Percentiles rank a stretch among this genome's conserved stretches.
Conservation (phyloP, 2,329 filamentous ascomycete genomes). For the Fonsecaea erecta region DNA sequence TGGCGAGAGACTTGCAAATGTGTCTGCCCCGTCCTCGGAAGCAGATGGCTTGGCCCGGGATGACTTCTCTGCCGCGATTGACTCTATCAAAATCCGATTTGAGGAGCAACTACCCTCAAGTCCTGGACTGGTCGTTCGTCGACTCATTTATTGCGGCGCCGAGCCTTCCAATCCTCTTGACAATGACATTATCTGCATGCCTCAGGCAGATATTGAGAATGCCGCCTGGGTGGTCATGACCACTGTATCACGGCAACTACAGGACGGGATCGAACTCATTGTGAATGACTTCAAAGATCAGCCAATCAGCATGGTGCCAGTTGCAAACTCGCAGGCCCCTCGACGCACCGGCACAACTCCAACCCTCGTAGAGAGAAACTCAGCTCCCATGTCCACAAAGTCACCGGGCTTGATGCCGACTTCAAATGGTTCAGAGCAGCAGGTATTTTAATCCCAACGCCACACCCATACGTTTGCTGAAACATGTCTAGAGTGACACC, state of each 20-base stretch:
- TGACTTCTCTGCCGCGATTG: constrained; percentile 11
- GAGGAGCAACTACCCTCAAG: constrained; percentile 7
- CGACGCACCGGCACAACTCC: constrained; percentile 20
- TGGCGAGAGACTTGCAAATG: constrained; percentile 68
- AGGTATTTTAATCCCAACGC: constrained; percentile 10
- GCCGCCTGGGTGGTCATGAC: constrained; percentile 19
- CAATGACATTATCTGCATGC: constrained; percentile 16
- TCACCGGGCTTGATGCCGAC: constrained; percentile 16
- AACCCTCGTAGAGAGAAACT: constrained; percentile 6
- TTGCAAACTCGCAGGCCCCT: constrained; percentile 11
- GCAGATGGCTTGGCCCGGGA: constrained; percentile 39
- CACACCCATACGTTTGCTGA: not conserved
- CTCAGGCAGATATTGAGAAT: constrained; percentile 16
- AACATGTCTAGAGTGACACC: constrained; percentile 24
- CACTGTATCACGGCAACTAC: constrained; percentile 14
- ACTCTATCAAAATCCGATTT: constrained; percentile 27
- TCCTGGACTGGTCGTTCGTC: constrained; percentile 24
- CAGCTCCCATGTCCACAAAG: constrained; percentile 19
- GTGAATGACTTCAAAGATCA: constrained; percentile 25
- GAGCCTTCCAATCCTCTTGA: not conserved
- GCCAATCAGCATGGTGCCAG: constrained; percentile 34
- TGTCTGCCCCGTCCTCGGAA: not conserved
- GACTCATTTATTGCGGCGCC: constrained; percentile 21
- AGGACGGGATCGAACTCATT: constrained; percentile 1
- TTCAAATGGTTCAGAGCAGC: constrained; percentile 11